A percentile compares a stretch with the other conserved stretches of the same genome.
Conservation (phyloP, 768 basidiomycete genomes). For the Lactarius hengduanensis region DNA sequence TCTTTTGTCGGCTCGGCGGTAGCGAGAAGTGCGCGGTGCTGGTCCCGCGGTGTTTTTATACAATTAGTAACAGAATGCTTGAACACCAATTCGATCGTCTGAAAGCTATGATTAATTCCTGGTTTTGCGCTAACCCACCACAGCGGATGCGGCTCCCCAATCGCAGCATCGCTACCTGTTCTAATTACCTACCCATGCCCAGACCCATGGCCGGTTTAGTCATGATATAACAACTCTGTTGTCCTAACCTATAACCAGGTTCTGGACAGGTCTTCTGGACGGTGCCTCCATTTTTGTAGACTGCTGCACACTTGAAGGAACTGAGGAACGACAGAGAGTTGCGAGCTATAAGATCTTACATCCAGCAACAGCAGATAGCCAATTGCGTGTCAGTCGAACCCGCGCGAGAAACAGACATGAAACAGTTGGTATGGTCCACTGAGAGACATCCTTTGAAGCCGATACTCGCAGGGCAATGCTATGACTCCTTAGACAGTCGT, state of each 20-base stretch:
- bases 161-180: neutral
- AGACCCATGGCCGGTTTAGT: neutral
- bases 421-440: neutral
- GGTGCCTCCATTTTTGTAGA: neutral
- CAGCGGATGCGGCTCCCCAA: neutral
- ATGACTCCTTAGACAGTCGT: neutral
- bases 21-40: conserved; percentile 20
- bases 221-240: neutral
- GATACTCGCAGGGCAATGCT: neutral
- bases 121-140: too few relatives aligned
- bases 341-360: neutral
- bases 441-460: neutral
- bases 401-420: neutral
- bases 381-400: neutral
- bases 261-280: neutral
- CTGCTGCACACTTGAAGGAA: neutral
- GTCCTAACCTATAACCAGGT: neutral
- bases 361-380: neutral
- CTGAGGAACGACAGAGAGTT: neutral
- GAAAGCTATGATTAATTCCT: neutral
- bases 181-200: neutral
- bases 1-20: conserved; percentile 12
- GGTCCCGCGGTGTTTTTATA: conserved; percentile 15
- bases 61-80: conserved; percentile 5
- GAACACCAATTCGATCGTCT: neutral